These are phyloP conservation scores for Podospora bellae-mahoneyi DNA, from an alignment of 495 filamentous ascomycete species.

Conservation along the genomic window DNA sequence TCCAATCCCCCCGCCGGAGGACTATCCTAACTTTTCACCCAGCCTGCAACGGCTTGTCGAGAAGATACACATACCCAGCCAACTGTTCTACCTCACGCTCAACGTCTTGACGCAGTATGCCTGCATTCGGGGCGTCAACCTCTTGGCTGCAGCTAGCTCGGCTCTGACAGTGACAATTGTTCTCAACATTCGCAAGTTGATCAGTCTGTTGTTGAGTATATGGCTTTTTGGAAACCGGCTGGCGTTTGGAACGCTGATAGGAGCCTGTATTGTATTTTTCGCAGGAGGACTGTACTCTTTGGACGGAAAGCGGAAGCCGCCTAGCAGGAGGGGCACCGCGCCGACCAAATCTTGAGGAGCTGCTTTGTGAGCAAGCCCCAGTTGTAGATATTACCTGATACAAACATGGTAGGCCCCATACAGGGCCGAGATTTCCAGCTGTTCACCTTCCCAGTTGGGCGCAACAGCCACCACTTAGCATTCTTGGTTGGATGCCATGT, in stretches of 20 bases:
- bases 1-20: slow-evolving; percentile 31
- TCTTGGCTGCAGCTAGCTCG: slow-evolving; percentile 77
- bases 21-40: slow-evolving; percentile 28
- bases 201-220: slow-evolving; percentile 84
- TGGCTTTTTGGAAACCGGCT: slow-evolving; percentile 88
- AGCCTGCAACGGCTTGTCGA: slow-evolving; percentile 35
- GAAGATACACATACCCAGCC: slow-evolving; percentile 57
- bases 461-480: neutral
- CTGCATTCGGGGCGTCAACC: slow-evolving; percentile 92
- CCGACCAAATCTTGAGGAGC: slow-evolving; percentile 21
- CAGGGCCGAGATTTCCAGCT: neutral
- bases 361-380: neutral
- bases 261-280: slow-evolving; percentile 79
- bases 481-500: neutral
- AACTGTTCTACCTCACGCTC: slow-evolving; percentile 65
- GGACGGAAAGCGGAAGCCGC: slow-evolving; percentile 52
- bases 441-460: neutral
- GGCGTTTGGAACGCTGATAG: slow-evolving; percentile 67
- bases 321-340: slow-evolving; percentile 19
- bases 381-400: slow-evolving; percentile 1
- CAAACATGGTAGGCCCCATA: neutral
- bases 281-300: slow-evolving; percentile 86
- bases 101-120: slow-evolving; percentile 92
- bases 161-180: slow-evolving; percentile 95
- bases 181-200: slow-evolving; percentile 91